These are phyloP conservation scores for Lanzia echinophila DNA, from an alignment of 2,329 filamentous ascomycete genomes.

Conservation along the genomic window DNA sequence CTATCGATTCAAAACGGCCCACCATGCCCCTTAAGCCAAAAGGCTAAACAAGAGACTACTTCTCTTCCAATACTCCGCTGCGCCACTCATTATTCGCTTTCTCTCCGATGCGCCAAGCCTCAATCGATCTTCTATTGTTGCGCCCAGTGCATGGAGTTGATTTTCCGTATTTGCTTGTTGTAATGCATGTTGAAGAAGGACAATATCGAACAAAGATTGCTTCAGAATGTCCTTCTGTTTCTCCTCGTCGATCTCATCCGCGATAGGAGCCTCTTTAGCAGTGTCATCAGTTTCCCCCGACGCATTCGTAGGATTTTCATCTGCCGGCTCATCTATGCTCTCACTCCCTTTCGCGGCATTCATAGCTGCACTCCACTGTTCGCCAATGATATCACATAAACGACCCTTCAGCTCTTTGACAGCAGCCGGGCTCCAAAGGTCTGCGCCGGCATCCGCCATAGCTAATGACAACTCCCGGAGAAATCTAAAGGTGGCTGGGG, in stretches of 20 bases:
- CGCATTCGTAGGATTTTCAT: not conserved
- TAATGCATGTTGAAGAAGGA: conserved; percentile 44
- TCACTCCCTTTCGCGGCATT: conserved; percentile 16
- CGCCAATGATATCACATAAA: conserved; percentile 44
- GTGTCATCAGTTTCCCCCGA: not conserved
- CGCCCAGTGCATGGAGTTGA: conserved; percentile 39
- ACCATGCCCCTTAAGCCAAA: conserved; percentile 39
- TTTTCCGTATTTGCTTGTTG: conserved; percentile 32
- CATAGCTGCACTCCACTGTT: conserved; percentile 31
- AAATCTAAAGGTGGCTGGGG: conserved; percentile 65
- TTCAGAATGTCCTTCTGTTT: conserved; percentile 40
- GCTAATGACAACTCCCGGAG: conserved; percentile 55
- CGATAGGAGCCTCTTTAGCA: not conserved
- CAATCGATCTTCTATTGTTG: conserved; percentile 39
- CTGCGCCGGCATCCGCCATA: conserved; percentile 66
- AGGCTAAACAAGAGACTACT: conserved; percentile 78
- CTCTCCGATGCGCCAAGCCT: conserved; percentile 42
- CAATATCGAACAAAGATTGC: conserved; percentile 57
- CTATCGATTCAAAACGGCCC: not conserved
- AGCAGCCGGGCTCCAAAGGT: conserved; percentile 73
- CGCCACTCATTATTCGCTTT: conserved; percentile 52
- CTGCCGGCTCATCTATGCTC: conserved; percentile 6
- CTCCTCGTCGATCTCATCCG: conserved; percentile 6
- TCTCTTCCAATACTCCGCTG: conserved; percentile 75
- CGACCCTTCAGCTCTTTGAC: conserved; percentile 55